Conservation (phyloP, 2,329 filamentous ascomycete genomes). For the Keithomyces neogunnii region DNA sequence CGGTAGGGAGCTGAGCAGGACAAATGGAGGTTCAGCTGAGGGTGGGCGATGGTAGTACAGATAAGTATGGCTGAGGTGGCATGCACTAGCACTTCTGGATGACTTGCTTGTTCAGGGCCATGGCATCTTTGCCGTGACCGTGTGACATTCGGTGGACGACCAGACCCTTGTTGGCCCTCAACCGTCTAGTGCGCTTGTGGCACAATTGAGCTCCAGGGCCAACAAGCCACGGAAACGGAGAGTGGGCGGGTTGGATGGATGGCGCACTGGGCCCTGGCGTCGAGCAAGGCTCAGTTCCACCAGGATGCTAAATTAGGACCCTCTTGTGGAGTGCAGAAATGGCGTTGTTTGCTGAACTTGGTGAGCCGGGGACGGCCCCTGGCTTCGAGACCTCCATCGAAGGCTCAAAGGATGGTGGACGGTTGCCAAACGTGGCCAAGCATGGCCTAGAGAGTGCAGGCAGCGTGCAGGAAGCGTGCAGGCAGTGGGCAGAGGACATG, state of each 20-base stretch:
- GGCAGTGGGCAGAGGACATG: too few species aligned
- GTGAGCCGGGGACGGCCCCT: not conserved
- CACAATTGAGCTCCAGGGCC: too few species aligned
- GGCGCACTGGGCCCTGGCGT: not conserved
- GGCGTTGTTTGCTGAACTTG: not conserved
- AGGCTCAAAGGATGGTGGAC: not conserved
- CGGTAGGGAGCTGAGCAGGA: too few species aligned
- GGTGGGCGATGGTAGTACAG: too few species aligned
- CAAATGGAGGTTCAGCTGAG: too few species aligned
- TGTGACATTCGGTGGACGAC: too few species aligned
- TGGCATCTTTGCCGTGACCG: too few species aligned
- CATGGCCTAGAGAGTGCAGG: not conserved
- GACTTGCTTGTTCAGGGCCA: too few species aligned
- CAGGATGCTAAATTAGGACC: not conserved
- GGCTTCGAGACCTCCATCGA: not conserved
- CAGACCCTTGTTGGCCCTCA: too few species aligned
- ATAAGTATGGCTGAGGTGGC: too few species aligned
- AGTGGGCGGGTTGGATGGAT: not conserved
- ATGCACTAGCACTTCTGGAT: too few species aligned
- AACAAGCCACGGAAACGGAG: not conserved
- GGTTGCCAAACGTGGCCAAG: not conserved
- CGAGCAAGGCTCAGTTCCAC: not conserved
- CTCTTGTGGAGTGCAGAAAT: constrained; percentile 1
- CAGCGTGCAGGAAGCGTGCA: not conserved
- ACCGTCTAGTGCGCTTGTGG: too few species aligned